Conservation (phyloP, 2,329 filamentous ascomycete species). For the Ophiostoma ulmi region DNA sequence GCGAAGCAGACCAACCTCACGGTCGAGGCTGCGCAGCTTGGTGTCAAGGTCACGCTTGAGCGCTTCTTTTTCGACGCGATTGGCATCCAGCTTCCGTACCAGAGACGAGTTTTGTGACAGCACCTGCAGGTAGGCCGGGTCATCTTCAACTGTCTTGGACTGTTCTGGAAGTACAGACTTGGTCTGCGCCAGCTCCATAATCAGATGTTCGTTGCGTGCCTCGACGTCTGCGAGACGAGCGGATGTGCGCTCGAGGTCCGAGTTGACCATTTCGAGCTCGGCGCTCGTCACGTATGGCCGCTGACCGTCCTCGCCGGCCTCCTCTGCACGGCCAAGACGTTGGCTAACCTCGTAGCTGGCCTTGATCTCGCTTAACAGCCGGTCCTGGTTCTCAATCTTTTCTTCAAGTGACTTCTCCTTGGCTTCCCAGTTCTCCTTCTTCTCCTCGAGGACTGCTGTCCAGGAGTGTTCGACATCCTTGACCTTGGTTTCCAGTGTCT, state of each 20-base stretch:
- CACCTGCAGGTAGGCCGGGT: conserved; percentile 80
- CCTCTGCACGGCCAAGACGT: conserved; percentile 51
- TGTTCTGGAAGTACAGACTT: conserved; percentile 66
- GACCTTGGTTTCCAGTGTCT: conserved; percentile 69
- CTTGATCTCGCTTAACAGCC: conserved; percentile 87
- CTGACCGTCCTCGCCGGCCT: conserved; percentile 43
- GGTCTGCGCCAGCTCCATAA: conserved; percentile 83
- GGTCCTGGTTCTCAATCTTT: conserved; percentile 90
- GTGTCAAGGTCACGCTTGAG: conserved; percentile 71
- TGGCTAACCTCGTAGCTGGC: conserved; percentile 96
- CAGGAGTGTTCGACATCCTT: conserved; percentile 89
- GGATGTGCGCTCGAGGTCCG: conserved; percentile 86
- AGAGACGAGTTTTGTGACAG: conserved; percentile 91
- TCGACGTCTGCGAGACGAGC: conserved; percentile 83
- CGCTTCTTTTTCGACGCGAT: conserved; percentile 75
- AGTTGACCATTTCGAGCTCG: conserved; percentile 87
- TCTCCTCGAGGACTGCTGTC: conserved; percentile 84
- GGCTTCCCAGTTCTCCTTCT: conserved; percentile 91
- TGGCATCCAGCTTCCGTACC: conserved; percentile 78
- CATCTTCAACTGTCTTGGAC: conserved; percentile 68
- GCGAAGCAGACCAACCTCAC: conserved; percentile 67
- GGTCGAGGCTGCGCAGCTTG: conserved; percentile 71
- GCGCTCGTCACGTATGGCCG: conserved; percentile 70
- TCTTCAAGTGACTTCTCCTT: conserved; percentile 87
- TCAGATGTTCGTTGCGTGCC: conserved; percentile 86